Conservation (phyloP, 2,329 filamentous ascomycete genomes). For the Pyrenochaeta sp. region DNA sequence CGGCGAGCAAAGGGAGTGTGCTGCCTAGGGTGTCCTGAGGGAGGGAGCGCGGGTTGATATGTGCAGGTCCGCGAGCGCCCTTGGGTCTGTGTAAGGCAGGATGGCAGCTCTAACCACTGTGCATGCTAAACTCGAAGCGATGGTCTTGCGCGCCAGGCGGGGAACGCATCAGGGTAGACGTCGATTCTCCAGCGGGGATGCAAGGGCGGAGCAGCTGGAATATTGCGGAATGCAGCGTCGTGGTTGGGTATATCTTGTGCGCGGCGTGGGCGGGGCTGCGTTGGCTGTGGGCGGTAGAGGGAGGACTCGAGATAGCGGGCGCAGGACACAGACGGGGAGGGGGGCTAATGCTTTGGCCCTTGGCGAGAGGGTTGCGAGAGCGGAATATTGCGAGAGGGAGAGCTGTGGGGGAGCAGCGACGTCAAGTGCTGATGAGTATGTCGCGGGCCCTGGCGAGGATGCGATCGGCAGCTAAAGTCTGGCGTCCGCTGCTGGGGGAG, state of each 20-base stretch:
- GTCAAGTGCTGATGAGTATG: constrained; percentile 17
- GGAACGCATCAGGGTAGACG: constrained; percentile 50
- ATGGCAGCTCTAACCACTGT: constrained; percentile 41
- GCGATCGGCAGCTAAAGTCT: constrained; percentile 31
- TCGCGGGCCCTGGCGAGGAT: constrained; percentile 18
- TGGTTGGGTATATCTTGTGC: neutral
- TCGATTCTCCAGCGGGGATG: constrained; percentile 36
- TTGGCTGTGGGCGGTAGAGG: neutral
- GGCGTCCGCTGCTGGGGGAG: constrained; percentile 29
- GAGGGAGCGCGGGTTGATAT: constrained; percentile 39
- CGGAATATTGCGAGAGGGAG: constrained; percentile 11
- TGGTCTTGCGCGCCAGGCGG: constrained; percentile 48
- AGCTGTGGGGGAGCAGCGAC: constrained; percentile 12
- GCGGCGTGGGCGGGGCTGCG: neutral
- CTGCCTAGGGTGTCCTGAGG: constrained; percentile 14
- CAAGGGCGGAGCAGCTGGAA: constrained; percentile 38
- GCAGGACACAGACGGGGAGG: neutral
- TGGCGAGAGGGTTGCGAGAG: neutral
- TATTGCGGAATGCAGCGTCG: constrained; percentile 4
- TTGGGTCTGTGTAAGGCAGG: constrained; percentile 43
- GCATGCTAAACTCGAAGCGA: constrained; percentile 51
- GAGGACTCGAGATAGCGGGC: neutral
- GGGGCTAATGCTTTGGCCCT: neutral
- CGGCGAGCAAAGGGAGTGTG: constrained; percentile 35
- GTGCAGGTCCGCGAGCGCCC: constrained; percentile 34